Conservation (phyloP, 148 eudicot species). For the Polygonum maritimum region DNA sequence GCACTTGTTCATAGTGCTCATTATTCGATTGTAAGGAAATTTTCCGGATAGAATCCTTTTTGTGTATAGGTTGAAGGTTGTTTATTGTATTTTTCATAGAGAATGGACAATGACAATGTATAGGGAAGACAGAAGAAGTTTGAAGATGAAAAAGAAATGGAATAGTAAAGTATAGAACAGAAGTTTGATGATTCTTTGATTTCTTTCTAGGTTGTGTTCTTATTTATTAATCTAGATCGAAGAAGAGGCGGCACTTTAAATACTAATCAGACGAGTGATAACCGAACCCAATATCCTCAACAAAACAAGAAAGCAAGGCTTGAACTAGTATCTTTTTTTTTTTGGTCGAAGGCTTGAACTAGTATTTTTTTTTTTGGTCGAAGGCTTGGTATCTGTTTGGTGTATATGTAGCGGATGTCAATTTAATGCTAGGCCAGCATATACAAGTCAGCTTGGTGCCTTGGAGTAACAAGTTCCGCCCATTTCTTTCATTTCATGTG, state of each 20-base stretch:
- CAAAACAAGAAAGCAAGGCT: neutral
- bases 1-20: neutral
- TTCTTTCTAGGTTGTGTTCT: slow-evolving; percentile 2
- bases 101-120: neutral
- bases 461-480: neutral
- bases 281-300: too few species aligned
- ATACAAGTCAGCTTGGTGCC: too few species aligned
- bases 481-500: neutral
- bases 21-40: neutral
- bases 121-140: neutral
- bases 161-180: neutral
- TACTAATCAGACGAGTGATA: too few species aligned
- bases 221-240: neutral
- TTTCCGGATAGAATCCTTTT: neutral
- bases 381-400: neutral
- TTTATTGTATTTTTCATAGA: neutral
- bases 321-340: neutral
- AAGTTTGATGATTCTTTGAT: neutral
- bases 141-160: neutral
- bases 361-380: neutral
- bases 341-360: neutral
- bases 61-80: neutral
- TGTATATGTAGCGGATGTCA: neutral
- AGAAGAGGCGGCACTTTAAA: too few species aligned
- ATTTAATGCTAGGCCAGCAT: neutral